Base-by-base conservation (phyloP, 2,329 filamentous ascomycete genomes). In the Aspergillus glaucus region DNA sequence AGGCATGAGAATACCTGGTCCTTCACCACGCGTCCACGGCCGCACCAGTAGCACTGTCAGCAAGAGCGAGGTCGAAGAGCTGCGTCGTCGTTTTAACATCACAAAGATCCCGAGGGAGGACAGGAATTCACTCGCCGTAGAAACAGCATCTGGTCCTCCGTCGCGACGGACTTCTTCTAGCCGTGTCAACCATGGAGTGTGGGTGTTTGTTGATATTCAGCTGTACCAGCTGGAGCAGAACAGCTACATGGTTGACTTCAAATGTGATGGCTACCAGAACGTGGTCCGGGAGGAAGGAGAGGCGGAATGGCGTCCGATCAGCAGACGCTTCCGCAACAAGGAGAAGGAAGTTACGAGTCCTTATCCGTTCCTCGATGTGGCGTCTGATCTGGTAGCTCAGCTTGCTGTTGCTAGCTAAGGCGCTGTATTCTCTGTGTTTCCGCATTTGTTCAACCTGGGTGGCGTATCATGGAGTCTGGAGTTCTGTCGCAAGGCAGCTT, bases 201-300 rank as follows among this genome's bases (percentile, higher is more conserved):
- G 87, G 65, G 86, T 97, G 62, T 93, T 95, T 65, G 83, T 98
- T 66, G 91, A 95, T 56, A 96, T 98, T 55, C 93, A 96, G 67
- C 85, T 96, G 45, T 96, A 96, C 70, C 86, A 90, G 64, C 90
- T 97, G 75, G 92, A 97, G 67, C 83, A 84, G 50, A 86, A 88
- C 48, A 92, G 93, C 56, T 97, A 92, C 69, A 85, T 98, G 54
- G 93, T 98, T 44, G 93, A 98, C 68, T 98, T 98, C 77, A 97
- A 96, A 67, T 97, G 92, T 67, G 91, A 93, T 12, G 93, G 93
- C 17, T 98, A 98, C 71, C 93, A 98, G 73, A 88, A 93, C 48
- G 85, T 92, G 44, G 82, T 85, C 56, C 74, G 86, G 45, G 74
- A 59, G 15, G 62, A 66, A 19, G 62, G 63, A 14, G 68, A 70